These are phyloP conservation scores for Basipetospora sp. DNA, from an alignment of 2,329 filamentous ascomycete genomes.

Conservation along the genomic window DNA sequence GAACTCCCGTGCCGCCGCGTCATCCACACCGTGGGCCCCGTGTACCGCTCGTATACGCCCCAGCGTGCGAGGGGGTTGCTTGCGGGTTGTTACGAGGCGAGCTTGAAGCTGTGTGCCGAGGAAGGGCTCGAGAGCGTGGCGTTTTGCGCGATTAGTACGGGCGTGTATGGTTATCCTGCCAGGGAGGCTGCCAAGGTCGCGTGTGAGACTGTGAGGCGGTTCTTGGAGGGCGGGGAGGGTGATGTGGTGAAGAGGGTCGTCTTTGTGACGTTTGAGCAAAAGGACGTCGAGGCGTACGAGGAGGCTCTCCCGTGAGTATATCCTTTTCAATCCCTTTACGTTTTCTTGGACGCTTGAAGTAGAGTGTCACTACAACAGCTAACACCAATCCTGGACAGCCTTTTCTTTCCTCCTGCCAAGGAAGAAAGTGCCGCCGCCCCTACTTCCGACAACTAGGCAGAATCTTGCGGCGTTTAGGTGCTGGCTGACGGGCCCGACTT, in stretches of 20 bases:
- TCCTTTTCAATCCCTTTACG: neutral
- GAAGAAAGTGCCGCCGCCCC: too few species aligned
- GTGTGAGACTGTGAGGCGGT: conserved; percentile 40
- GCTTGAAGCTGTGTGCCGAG: conserved; percentile 56
- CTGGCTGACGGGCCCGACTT: too few species aligned
- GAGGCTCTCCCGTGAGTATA: conserved; percentile 38
- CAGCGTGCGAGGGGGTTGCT: conserved; percentile 34
- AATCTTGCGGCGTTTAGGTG: too few species aligned
- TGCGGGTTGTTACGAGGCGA: conserved; percentile 51
- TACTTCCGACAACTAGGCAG: too few species aligned
- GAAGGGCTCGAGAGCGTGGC: conserved; percentile 57
- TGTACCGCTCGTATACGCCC: conserved; percentile 40
- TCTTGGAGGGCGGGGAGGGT: conserved; percentile 32
- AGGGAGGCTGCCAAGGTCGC: conserved; percentile 58
- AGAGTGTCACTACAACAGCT: too few species aligned
- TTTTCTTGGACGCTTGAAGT: too few species aligned
- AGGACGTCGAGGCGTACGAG: conserved; percentile 64
- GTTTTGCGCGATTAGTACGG: conserved; percentile 76
- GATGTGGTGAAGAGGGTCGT: conserved; percentile 54
- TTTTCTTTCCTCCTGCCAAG: too few species aligned
- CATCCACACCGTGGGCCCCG: conserved; percentile 81
- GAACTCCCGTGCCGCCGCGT: conserved; percentile 60
- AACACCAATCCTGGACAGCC: too few species aligned
- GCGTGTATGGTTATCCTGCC: conserved; percentile 77
- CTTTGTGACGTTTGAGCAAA: conserved; percentile 70